Conservation (phyloP, 495 filamentous ascomycete genomes). For the Trichoderma asperelloides region DNA sequence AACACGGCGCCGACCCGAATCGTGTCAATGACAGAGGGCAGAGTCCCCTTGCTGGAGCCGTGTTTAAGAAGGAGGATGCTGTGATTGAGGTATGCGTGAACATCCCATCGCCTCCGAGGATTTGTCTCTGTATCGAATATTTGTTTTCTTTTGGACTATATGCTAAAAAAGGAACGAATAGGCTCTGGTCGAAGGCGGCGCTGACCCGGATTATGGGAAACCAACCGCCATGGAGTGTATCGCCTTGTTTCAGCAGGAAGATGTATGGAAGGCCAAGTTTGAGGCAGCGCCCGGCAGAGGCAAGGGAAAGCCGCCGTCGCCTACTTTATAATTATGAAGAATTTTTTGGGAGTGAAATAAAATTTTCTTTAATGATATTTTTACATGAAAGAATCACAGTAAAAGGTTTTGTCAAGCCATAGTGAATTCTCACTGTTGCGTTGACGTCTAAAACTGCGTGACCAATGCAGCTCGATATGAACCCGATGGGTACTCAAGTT, state of each 20-base stretch:
- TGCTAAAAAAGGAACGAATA: slow-evolving; percentile 10
- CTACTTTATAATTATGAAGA: not conserved
- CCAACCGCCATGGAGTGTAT: slow-evolving; percentile 41
- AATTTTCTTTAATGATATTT: no score
- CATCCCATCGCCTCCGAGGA: not conserved
- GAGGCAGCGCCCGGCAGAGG: slow-evolving; percentile 34
- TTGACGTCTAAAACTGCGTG: no score
- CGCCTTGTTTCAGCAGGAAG: slow-evolving; percentile 41
- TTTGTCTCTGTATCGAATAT: not conserved
- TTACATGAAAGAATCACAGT: no score
- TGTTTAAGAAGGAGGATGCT: slow-evolving; percentile 45
- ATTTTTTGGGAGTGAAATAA: no score
- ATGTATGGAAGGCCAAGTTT: slow-evolving; percentile 39
- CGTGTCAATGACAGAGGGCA: slow-evolving; percentile 45
- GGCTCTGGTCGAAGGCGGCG: slow-evolving; percentile 38
- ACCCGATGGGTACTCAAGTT: no score
- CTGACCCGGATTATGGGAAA: slow-evolving; percentile 39
- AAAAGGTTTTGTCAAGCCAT: no score
- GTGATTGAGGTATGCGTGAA: slow-evolving; percentile 31
- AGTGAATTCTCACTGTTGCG: no score
- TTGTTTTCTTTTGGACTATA: not conserved
- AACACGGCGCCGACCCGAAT: slow-evolving; percentile 44
- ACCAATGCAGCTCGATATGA: no score
- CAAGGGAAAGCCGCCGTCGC: slow-evolving; percentile 16
- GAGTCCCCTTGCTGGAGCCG: slow-evolving; percentile 44